Evolutionary conservation across 148 eudicot genomes (phyloP), one percentile per base, ranked within the genome.

Genomic region (Mesembryanthemum crystallinum): DNA sequence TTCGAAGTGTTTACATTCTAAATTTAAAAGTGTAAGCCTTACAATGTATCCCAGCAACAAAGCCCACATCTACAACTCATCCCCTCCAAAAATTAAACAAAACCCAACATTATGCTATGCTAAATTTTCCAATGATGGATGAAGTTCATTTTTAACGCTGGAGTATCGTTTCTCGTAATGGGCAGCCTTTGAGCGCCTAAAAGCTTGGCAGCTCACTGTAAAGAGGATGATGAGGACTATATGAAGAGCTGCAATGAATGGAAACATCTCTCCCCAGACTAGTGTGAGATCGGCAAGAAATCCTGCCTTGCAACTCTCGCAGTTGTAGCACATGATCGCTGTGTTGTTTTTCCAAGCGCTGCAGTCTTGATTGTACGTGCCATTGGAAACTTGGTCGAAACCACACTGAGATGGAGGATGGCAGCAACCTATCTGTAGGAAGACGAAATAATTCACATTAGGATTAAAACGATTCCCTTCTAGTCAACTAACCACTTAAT

Each of bases 321-420:
- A 79, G 71, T 79, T 20, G 70, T 79, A 79, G 24, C 82, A 79
- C 75, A 69, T 37, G 28, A 20, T 69, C 12, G 45, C 35, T 23
- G 21, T 61, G 23, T 69, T 32, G 10, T 30, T 61, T 3, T 6
- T 62, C 78, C 78, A 79, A 20, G 13, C 23, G 2, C 28, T 23
- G 20, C 82, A 79, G 58, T 74, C 82, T 29, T 21, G 39, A 20
- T 63, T 17, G 24, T 21, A 18, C 23, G 42, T 14, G 67, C 42
- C n/a, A 32, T 64, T 64, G 21, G 3, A 5, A 9, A 28, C 29
- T 20, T 64, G 67, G 8, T 64, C 5, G 27, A 8, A n/a, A 5
- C 27, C 61, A 24, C 82, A 79, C 28, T 21, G n/a, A 0, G 18
- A 14, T 28, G 82, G 82, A 14, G 13, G 64, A 7, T n/a, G 18